Percentiles rank a stretch among this genome's conserved stretches.
Evolutionary conservation across 2,329 filamentous ascomycete species (phyloP).

Genomic region (Pestalotiopsis sp.): DNA sequence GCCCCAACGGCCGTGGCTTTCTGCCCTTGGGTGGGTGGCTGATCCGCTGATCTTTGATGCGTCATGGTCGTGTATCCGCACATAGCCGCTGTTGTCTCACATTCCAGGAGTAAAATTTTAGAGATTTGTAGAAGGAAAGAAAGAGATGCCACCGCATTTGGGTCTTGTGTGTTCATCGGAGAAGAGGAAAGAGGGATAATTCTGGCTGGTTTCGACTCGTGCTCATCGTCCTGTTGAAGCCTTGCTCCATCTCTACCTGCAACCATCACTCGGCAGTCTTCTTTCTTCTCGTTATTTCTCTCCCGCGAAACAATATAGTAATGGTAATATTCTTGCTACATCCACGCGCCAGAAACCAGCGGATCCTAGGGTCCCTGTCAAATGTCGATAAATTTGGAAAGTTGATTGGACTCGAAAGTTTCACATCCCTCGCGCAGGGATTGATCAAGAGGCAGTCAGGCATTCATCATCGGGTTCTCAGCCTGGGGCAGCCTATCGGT

Average conservation of each 20-base stretch:
- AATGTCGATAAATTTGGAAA: background rate
- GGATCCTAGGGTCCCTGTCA: background rate
- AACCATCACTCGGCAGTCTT: background rate
- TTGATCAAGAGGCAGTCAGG: background rate
- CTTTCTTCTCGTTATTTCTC: background rate
- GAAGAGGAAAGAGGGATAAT: background rate
- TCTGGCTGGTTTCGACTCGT: background rate
- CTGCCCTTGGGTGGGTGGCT: background rate
- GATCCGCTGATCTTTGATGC: conserved; percentile 7
- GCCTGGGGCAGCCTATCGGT: background rate
- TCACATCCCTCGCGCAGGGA: background rate
- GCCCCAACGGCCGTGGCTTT: background rate
- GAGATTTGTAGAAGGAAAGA: background rate
- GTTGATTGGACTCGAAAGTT: background rate
- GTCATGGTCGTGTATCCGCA: background rate
- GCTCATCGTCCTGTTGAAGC: background rate
- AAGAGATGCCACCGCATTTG: background rate
- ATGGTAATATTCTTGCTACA: background rate
- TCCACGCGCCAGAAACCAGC: background rate
- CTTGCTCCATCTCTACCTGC: no score
- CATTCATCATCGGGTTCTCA: background rate
- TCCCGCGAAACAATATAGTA: background rate
- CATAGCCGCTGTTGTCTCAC: conserved; percentile 11
- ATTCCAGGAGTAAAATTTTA: background rate
- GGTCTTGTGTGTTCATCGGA: background rate